phyloP scores from a whole-genome alignment of 208 protist genomes.

The Leishmania arabica region DNA sequence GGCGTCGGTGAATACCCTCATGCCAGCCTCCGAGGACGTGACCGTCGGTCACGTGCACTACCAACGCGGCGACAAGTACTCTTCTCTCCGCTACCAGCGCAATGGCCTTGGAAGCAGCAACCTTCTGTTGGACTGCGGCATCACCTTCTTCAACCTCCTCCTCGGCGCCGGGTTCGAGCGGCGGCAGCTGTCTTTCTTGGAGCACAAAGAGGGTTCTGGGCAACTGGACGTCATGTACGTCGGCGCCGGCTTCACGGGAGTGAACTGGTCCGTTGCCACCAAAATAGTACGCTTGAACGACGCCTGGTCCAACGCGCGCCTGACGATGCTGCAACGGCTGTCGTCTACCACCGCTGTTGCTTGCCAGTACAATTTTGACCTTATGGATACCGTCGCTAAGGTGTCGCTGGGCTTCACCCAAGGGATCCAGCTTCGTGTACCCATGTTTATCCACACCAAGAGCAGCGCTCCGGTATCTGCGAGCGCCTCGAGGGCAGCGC shows the following conservation, averaged over 20 bases:
- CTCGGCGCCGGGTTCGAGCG: conserved; percentile 82
- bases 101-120: conserved; percentile 89
- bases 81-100: conserved; percentile 63
- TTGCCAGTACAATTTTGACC: conserved; percentile 75
- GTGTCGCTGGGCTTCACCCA: conserved; percentile 79
- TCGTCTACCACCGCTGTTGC: conserved; percentile 66
- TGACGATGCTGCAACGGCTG: conserved; percentile 71
- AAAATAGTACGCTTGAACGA: conserved; percentile 79
- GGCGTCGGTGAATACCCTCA: conserved; percentile 76
- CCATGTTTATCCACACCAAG: conserved; percentile 34
- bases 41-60: conserved; percentile 60
- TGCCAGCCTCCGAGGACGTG: conserved; percentile 83
- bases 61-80: conserved; percentile 80
- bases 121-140: conserved; percentile 80
- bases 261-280: conserved; percentile 80
- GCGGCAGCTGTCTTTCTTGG: conserved; percentile 77
- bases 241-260: conserved; percentile 73
- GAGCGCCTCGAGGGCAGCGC: neutral
- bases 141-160: conserved; percentile 83
- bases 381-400: conserved; percentile 47
- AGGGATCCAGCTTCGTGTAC: conserved; percentile 69
- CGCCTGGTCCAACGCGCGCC: conserved; percentile 65
- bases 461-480: neutral
- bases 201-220: conserved; percentile 63
- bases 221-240: conserved; percentile 83